Evolutionary conservation across 768 basidiomycete species (phyloP).

Genomic region (Rhizopogon salebrosus): DNA sequence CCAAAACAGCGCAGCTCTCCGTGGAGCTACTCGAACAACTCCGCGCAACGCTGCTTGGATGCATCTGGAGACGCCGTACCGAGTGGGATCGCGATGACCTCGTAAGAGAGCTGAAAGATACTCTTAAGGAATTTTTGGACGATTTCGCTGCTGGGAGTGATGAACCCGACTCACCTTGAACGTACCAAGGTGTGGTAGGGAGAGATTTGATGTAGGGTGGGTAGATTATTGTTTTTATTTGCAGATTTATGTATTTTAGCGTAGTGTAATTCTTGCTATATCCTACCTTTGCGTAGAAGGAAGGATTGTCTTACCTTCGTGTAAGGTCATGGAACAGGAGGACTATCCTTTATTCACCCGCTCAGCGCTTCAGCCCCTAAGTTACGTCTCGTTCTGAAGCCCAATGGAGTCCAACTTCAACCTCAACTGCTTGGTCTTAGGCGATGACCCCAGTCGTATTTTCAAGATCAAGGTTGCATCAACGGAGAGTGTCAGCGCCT

Average conservation of each 20-base stretch:
- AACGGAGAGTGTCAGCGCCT: not conserved
- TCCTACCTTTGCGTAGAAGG: too few relatives aligned
- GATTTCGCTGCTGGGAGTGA: conserved; percentile 42
- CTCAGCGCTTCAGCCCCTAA: too few relatives aligned
- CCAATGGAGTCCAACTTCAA: too few relatives aligned
- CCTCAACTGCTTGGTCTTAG: not conserved
- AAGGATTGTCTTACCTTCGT: too few relatives aligned
- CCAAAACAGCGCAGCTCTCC: conserved; percentile 54
- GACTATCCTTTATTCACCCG: too few relatives aligned
- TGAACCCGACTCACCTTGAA: conserved; percentile 3
- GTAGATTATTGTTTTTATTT: conserved; percentile 14
- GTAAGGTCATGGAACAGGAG: too few relatives aligned
- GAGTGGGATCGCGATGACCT: conserved; percentile 81
- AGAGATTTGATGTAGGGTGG: not conserved
- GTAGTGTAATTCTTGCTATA: not conserved
- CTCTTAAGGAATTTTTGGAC: conserved; percentile 60
- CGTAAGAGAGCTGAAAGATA: conserved; percentile 49
- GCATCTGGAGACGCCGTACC: conserved; percentile 75
- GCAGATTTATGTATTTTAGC: conserved; percentile 16
- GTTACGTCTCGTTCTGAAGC: too few relatives aligned
- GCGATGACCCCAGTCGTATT: not conserved
- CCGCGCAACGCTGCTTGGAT: conserved; percentile 73
- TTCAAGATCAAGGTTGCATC: not conserved
- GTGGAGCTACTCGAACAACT: conserved; percentile 94
- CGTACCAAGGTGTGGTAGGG: not conserved